Percentiles rank a stretch among this genome's conserved stretches.
Conservation (phyloP, 2,329 filamentous ascomycete species). For the Ophiocordyceps robertsii region DNA sequence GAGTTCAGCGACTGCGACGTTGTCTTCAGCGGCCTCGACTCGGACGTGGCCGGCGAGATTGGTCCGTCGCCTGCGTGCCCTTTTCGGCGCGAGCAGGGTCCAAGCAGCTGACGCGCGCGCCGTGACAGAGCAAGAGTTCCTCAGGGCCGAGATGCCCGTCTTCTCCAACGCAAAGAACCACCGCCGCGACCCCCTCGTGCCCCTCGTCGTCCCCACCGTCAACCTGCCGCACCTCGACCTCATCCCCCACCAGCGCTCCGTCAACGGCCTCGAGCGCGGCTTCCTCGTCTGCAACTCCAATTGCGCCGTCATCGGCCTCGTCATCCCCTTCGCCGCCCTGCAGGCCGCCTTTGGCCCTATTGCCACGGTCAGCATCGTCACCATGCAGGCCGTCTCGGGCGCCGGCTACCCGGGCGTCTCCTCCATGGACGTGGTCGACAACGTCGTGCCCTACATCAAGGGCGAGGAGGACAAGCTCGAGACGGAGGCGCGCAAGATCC, state of each 20-base stretch:
- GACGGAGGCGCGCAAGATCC: conserved; percentile 88
- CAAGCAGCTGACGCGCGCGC: no score
- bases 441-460: conserved; percentile 84
- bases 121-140: conserved; percentile 68
- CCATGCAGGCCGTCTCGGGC: conserved; percentile 87
- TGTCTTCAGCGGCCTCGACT: conserved; percentile 85
- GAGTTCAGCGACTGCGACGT: conserved; percentile 85
- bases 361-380: conserved; percentile 65
- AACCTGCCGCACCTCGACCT: conserved; percentile 79
- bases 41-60: conserved; percentile 82
- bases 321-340: conserved; percentile 86
- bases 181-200: conserved; percentile 77
- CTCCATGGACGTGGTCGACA: conserved; percentile 93
- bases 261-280: conserved; percentile 62
- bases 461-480: conserved; percentile 96
- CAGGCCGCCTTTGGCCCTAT: conserved; percentile 78
- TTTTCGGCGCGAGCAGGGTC: neutral
- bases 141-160: conserved; percentile 75
- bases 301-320: conserved; percentile 91
- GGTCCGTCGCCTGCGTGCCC: conserved; percentile 38
- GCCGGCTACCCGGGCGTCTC: conserved; percentile 84
- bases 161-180: conserved; percentile 99
- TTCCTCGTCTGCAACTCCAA: conserved; percentile 98
- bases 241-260: conserved; percentile 74
- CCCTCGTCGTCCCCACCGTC: conserved; percentile 88